A percentile compares a stretch with the other conserved stretches of the same genome.
These are phyloP conservation scores for Melaleuca alternifolia DNA, from an alignment of 345 rosid species.

Conservation along the genomic window DNA sequence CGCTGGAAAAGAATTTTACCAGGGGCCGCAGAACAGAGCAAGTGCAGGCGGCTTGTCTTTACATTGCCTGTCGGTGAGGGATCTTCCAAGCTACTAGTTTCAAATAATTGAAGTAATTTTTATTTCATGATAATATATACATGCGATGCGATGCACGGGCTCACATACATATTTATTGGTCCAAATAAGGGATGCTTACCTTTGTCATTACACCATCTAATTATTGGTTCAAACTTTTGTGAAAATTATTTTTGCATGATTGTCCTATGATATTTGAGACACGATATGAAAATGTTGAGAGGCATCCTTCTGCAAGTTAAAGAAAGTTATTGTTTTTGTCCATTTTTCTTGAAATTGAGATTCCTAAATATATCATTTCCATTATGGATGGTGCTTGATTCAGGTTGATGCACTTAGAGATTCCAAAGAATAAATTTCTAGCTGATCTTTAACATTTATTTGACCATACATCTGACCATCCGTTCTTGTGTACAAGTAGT, in stretches of 20 bases:
- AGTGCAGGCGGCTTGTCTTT: conserved; percentile 79
- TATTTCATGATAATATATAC: background rate
- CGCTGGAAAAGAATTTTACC: conserved; percentile 67
- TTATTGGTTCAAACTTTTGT: background rate
- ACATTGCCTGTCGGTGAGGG: conserved; percentile 82
- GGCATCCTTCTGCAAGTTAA: background rate
- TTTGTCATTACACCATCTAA: background rate
- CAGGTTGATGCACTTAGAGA: background rate
- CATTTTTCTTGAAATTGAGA: background rate
- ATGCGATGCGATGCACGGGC: background rate
- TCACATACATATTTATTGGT: background rate
- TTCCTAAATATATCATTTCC: background rate
- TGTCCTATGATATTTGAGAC: background rate
- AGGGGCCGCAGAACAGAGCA: conserved; percentile 78
- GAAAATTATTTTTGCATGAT: background rate
- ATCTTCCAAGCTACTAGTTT: background rate
- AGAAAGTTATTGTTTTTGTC: background rate
- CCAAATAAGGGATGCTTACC: background rate
- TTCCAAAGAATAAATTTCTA: background rate
- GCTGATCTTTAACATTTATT: background rate
- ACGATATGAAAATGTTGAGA: background rate
- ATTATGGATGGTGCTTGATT: background rate
- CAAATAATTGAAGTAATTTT: background rate
- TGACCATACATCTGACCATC: background rate
- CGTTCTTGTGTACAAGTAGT: background rate